phyloP scores from a whole-genome alignment of 2,329 filamentous ascomycete species.

The Stemphylium beticola region DNA sequence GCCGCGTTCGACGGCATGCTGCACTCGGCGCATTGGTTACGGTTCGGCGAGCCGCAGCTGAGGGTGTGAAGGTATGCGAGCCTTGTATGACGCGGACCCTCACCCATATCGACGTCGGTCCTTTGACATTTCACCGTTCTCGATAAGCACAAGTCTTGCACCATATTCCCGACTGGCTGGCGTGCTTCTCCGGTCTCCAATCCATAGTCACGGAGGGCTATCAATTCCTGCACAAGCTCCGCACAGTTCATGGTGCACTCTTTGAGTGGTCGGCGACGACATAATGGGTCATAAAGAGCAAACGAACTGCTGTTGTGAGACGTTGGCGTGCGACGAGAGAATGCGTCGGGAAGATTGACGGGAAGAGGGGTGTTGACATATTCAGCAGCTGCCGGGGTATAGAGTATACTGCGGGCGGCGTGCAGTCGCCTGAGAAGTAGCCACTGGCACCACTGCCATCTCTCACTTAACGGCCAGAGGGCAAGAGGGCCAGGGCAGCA shows the following conservation, averaged over 20 bases:
- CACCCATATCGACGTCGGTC: constrained; percentile 61
- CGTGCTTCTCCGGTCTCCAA: constrained; percentile 56
- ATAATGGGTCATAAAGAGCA: neutral
- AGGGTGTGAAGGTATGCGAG: constrained; percentile 60
- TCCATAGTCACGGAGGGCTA: neutral
- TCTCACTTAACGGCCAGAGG: neutral
- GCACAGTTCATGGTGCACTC: neutral
- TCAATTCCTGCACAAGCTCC: neutral
- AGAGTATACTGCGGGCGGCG: neutral
- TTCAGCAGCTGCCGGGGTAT: neutral
- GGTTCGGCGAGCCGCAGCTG: constrained; percentile 59
- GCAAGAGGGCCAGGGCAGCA: no score
- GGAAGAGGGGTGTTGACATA: neutral
- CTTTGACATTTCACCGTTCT: constrained; percentile 55
- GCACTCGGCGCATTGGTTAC: neutral
- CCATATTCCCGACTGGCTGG: constrained; percentile 59
- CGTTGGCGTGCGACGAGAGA: neutral
- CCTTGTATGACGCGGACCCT: constrained; percentile 53
- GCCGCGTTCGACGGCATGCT: neutral
- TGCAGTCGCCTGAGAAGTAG: neutral
- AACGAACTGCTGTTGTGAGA: neutral
- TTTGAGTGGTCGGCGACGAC: neutral
- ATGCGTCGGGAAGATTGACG: neutral
- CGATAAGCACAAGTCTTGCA: constrained; percentile 58
- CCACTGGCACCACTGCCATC: neutral